Evolutionary conservation across 2,329 filamentous ascomycete genomes (phyloP), one percentile per base, ranked within the genome.

Genomic region (Alternaria arbusti): DNA sequence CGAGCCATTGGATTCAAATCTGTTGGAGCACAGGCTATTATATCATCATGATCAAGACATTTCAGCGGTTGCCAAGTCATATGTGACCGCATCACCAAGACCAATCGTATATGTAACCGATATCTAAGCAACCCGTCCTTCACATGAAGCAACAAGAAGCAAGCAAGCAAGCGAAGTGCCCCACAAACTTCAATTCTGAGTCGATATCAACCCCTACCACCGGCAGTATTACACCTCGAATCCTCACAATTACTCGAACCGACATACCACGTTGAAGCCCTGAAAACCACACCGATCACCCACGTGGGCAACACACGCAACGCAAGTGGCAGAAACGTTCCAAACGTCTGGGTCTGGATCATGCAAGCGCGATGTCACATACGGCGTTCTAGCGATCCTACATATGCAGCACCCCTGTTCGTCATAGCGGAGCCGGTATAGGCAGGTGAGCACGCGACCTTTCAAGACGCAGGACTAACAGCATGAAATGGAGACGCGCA

Each of bases 371-470:
- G 22, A 57, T 61, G 54, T 57, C 54, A 46, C 32, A 51, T 17
- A 40, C 25, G 11, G 22, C 13, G 30, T 36, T 36, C 30, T 40
- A 52, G 49, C n/a, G 49, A 17, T 52, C 20, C 26, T 40, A 22
- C 15, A 36, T n/a, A 49, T 28, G 20, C 26, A 30, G 30, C 13
- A 44, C 30, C 55, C 55, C 17, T 59, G 61, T 13, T 8, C 30
- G 36, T 30, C 46, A 51, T n/a, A 17, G 43, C 17, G 17, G 47
- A 23, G 26, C 32, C 17, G n/a, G 17, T 59, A 59, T 59, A 54
- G 58, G 61, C 54, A 64, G 58, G 61, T 64, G 47, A 52, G 61
- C 61, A 64, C 61, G 47, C 58, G 61, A 64, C 40, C 30, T 28
- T 30, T 20, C 25, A 50, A 30, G 26, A 44, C 15, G 13, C 43